Base-by-base conservation (phyloP, 208 protist species). In the Trypanosoma cruzi region DNA sequence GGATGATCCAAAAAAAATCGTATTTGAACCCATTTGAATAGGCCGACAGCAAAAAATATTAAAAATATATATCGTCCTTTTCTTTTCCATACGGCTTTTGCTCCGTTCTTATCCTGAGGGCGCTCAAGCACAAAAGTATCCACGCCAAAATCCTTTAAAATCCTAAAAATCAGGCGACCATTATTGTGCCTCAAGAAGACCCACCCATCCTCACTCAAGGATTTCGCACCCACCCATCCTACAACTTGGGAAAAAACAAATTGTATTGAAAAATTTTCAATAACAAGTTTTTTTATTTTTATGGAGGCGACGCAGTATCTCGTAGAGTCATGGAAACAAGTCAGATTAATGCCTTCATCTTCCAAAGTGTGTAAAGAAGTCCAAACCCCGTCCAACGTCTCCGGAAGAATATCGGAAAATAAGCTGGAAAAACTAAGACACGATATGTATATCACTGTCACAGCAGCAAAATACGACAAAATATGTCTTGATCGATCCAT, bases 1-100 rank as follows among this genome's bases (percentile, higher is more conserved):
- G 22, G 4, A 1, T 40, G 6, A 68, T 20, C 6, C 13, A 18
- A 36, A 54, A 75, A 73, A 62, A 56, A 71, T 16, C 31, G 50
- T 40, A 52, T 20, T 24, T 75, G 63, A 59, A 73, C 22, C 59
- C 55, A 88, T 67, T 92, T 92, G 50, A 79, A 89, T n/a, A 71
- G 66, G 10, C 61, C 74, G 4, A 89, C 46, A 29, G 84, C 49
- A 46, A 87, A 29, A 79, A 86, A 84, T 62, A 89, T 67, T 16
- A 79, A 73, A 3, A 31, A 77, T 26, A 92, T 67, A 73, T 86
- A 83, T 55, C 73, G 68, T 11, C 71, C 60, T 50, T 88, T 92
- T 46, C 56, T 56, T 4, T 42, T 48, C 62, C 72, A 66, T 34
- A 77, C 44, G 24, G 52, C 22, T n/a, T 0, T 26, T n/a, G 29